These are phyloP conservation scores for Corymbia maculata DNA, from an alignment of 345 rosid genomes.

Conservation along the genomic window DNA sequence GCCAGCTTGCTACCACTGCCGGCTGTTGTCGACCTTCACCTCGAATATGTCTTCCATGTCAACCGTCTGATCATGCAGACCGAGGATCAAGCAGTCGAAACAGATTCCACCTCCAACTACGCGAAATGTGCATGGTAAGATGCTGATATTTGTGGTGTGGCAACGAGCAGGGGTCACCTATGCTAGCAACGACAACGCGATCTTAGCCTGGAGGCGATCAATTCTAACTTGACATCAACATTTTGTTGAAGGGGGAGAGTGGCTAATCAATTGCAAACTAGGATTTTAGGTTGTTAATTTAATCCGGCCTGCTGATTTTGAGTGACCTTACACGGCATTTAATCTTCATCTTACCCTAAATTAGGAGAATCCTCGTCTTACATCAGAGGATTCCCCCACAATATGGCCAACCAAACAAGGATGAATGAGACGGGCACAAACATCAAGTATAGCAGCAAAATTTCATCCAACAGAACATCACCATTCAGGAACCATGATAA, in stretches of 20 bases:
- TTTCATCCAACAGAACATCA: neutral
- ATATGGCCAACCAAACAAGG: neutral
- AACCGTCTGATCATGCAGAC: neutral
- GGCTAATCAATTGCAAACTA: neutral
- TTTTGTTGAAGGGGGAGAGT: neutral
- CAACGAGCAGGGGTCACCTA: neutral
- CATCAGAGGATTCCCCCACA: neutral
- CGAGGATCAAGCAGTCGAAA: neutral
- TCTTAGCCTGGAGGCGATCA: neutral
- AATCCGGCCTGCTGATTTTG: neutral
- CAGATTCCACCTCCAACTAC: neutral
- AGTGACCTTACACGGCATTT: neutral
- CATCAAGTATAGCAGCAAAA: neutral
- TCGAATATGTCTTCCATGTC: neutral
- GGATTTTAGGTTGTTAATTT: neutral
- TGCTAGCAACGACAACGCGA: neutral
- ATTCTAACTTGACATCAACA: neutral
- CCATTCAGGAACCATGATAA: neutral
- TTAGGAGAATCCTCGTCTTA: neutral
- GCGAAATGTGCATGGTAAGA: neutral
- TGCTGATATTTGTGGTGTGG: neutral
- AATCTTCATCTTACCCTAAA: neutral
- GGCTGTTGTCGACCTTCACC: neutral
- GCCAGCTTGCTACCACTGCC: neutral
- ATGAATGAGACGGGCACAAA: neutral